Base-by-base conservation (phyloP, 768 basidiomycete genomes). In the Glaciozyma antarctica region DNA sequence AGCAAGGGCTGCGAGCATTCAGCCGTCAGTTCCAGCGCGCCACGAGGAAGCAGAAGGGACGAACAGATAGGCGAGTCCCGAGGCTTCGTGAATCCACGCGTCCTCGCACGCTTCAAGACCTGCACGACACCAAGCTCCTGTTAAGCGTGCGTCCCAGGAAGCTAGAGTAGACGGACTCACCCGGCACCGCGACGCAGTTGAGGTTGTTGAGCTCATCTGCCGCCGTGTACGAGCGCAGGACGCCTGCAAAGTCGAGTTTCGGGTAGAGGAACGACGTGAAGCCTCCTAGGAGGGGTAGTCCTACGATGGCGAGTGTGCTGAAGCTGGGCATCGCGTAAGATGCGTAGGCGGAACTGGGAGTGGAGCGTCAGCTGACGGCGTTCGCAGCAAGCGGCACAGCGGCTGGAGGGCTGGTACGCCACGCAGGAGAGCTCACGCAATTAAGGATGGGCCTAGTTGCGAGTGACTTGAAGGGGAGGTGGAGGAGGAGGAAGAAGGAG, bases 41-140 rank as follows among this genome's bases (percentile, higher is more conserved):
- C 24, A 6, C 12, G 26, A 24, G 5, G 15, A 26, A 26, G n/a
- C n/a, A 52, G 15, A 4, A 1, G 5, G 24, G 34, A 62, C 67
- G 21, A 13, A 61, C 66, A 68, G 45, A 44, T 61, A 68, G 13
- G 66, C 63, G 6, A 34, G 30, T 1, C 55, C 66, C 5, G 17
- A 5, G 6, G 41, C 56, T 19, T 64, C 43, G 52, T 64, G 60
- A 26, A 64, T 58, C 67, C 67, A 68, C 1, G 56, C 63, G 38
- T 68, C 67, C 32, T 61, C 60, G 41, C 67, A 68, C 1, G 60
- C 67, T 48, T 68, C 56, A 12, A 68, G 56, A 0, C 57, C 67
- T 67, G 66, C 17, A n/a, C 17, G 0, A 13, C 13, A 9, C 34
- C n/a, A 24, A 26, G 15, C 51, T 16, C 9, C 28, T 5, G 0